Conservation (phyloP, 805 yeast species). For the Ogataea methylovora region DNA sequence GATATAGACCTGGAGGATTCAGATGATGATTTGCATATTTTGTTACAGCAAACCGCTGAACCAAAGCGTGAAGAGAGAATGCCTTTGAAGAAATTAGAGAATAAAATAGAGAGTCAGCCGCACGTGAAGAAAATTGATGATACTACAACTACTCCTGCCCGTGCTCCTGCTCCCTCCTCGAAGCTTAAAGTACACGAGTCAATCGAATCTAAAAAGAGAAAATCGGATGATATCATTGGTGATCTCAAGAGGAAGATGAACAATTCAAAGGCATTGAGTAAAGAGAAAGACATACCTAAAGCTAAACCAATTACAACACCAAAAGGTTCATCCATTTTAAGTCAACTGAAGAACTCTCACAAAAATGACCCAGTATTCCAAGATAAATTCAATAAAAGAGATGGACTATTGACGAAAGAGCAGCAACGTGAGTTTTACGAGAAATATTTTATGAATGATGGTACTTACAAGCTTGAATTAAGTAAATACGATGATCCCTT, state of each 20-base stretch:
- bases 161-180: too few relatives aligned
- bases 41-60: too few relatives aligned
- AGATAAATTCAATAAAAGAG: slow-evolving; percentile 18
- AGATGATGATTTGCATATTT: too few relatives aligned
- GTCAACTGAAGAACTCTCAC: slow-evolving; percentile 2
- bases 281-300: not conserved
- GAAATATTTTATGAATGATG: slow-evolving; percentile 17
- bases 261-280: not conserved
- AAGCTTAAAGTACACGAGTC: too few relatives aligned
- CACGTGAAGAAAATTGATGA: too few relatives aligned
- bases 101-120: too few relatives aligned
- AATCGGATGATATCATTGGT: not conserved
- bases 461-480: slow-evolving; percentile 12
- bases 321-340: slow-evolving; percentile 6
- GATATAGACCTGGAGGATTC: slow-evolving; percentile 9
- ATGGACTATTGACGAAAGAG: slow-evolving; percentile 32
- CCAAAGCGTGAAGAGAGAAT: too few relatives aligned
- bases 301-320: not conserved
- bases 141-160: too few relatives aligned
- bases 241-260: not conserved
- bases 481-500: slow-evolving; percentile 16
- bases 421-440: slow-evolving; percentile 35
- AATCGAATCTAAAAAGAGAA: not conserved
- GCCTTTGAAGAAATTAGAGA: too few relatives aligned
- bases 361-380: slow-evolving; percentile 14